Base-by-base conservation (phyloP, 768 basidiomycete species). In the Arthromyces matolae region DNA sequence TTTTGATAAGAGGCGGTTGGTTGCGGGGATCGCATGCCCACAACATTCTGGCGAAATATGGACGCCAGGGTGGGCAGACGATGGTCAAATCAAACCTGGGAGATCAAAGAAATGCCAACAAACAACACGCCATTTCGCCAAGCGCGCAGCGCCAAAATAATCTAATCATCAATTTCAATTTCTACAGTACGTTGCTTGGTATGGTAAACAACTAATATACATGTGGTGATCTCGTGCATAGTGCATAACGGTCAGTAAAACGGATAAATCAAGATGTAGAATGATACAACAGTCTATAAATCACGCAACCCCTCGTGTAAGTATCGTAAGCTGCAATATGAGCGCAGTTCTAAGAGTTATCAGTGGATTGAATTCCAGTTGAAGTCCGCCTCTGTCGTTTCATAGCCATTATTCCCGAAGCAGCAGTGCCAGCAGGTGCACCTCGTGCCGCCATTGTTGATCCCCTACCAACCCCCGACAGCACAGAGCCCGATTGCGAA, bases 381-480 rank as follows among this genome's bases (percentile, higher is more conserved):
- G 86, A 89, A 56, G 83, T 84, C 75, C 89, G 81, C 72, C 89
- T 75, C 60, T 90, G 89, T 54, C 89, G 75, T 70, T 91, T 91
- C 78, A 90, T 76, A 31, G 84, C 68, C 33, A 72, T 62, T 12
- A 70, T 59, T 18, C 68, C 69, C 41, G 60, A 59, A 36, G 62
- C 61, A 5, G 60, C 57, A 31, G 57, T 59, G 12, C 68, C 61
- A 13, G 67, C 60, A 18, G 64, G 62, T 20, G 63, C 59, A 31
- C 57, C 58, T 10, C 51, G 47, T 24, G 32, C 37, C 13, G 41
- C 16, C 9, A 56, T 51, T 33, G 59, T 59, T 18, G 53, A 52
- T 12, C 63, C 49, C 38, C 49, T 49, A 4, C 74, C 58, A 38
- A 77, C 60, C 12, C 77, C 75, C 23, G 73, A 70, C 24, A 80